Conservation (phyloP, 768 basidiomycete species). For the Tylopilus vinaceipallidus region DNA sequence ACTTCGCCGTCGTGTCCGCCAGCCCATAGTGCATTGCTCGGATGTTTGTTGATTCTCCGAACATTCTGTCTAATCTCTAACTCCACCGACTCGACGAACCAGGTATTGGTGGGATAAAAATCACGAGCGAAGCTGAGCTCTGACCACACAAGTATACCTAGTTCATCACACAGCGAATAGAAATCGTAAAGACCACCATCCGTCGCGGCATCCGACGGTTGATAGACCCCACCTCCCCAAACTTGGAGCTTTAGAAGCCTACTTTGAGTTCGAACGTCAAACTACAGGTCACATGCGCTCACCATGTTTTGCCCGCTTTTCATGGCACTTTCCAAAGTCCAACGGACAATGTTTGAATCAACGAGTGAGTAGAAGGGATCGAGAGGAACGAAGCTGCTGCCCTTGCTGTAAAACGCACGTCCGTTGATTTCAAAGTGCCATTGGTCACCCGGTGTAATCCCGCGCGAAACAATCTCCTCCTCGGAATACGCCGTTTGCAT, state of each 20-base stretch:
- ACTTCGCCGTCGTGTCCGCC: slow-evolving; percentile 47
- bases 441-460: slow-evolving; percentile 58
- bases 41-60: slow-evolving; percentile 52
- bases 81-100: slow-evolving; percentile 48
- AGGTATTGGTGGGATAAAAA: slow-evolving; percentile 54
- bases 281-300: slow-evolving; percentile 9
- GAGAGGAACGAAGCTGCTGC: slow-evolving; percentile 60
- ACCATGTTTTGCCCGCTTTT: slow-evolving; percentile 61
- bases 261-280: background rate
- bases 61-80: slow-evolving; percentile 52
- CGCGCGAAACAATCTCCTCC: slow-evolving; percentile 41
- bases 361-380: slow-evolving; percentile 57
- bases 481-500: slow-evolving; percentile 47
- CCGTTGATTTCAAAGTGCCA: slow-evolving; percentile 63
- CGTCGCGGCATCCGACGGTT: slow-evolving; percentile 40
- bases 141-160: slow-evolving; percentile 61
- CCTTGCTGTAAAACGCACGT: slow-evolving; percentile 50
- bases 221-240: slow-evolving; percentile 59
- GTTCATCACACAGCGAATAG: slow-evolving; percentile 56
- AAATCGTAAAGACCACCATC: slow-evolving; percentile 53
- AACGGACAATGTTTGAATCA: slow-evolving; percentile 47
- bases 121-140: slow-evolving; percentile 47
- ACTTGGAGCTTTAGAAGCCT: slow-evolving; percentile 53
- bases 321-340: slow-evolving; percentile 56
- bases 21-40: slow-evolving; percentile 59